Percentiles rank a stretch among this genome's conserved stretches.
Evolutionary conservation across 139 green algal genomes (phyloP).

Genomic region (Pseudopediastrum boryanum): DNA sequence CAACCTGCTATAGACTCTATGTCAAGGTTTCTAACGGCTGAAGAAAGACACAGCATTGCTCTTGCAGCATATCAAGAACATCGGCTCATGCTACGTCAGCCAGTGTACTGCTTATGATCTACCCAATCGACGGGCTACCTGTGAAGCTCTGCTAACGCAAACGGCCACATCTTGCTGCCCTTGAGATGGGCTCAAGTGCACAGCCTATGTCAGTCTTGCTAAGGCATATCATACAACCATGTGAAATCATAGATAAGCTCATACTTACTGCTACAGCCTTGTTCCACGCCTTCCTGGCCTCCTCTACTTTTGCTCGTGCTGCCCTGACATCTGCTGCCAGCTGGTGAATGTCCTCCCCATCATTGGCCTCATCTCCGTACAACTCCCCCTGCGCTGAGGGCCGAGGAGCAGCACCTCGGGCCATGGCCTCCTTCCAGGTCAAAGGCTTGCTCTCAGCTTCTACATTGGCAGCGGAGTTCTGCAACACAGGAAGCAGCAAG

Average conservation of each 20-base stretch:
- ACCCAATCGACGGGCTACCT: too few relatives aligned
- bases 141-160: too few relatives aligned
- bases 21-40: too few relatives aligned
- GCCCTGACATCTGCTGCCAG: neutral
- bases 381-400: neutral
- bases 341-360: conserved; percentile 26
- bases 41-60: too few relatives aligned
- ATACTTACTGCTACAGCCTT: conserved; percentile 2
- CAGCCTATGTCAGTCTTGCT: too few relatives aligned
- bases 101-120: too few relatives aligned
- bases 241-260: neutral
- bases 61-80: too few relatives aligned
- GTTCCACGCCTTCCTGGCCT: conserved; percentile 14
- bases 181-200: too few relatives aligned
- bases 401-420: neutral
- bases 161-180: too few relatives aligned
- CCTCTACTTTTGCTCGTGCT: neutral
- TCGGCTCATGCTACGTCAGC: too few relatives aligned
- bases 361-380: neutral
- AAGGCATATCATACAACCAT: too few relatives aligned
- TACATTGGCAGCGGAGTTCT: conserved; percentile 4
- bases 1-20: too few relatives aligned
- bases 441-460: neutral
- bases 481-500: neutral
- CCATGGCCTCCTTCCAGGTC: conserved; percentile 31